Evolutionary conservation across 257 asterid species (phyloP).

Genomic region (Gentiana straminea): DNA sequence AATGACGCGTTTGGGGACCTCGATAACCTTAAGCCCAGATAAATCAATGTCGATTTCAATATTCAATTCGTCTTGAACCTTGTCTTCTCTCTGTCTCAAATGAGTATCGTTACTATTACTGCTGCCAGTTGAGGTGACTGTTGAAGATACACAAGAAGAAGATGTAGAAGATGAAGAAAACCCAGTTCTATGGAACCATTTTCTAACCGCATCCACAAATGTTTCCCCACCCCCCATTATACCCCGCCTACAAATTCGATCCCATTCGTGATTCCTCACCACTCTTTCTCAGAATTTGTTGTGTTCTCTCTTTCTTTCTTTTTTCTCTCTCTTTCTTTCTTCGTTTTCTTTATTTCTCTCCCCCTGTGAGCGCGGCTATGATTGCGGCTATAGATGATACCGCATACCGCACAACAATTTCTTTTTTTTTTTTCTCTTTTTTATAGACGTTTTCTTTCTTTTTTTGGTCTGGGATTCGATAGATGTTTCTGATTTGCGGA

Average conservation of each 20-base stretch:
- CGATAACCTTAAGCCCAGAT: constrained; percentile 50
- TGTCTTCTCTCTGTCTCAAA: constrained; percentile 5
- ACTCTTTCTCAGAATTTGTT: constrained; percentile 24
- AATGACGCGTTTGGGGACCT: constrained; percentile 57
- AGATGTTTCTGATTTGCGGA: too few relatives aligned
- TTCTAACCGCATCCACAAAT: constrained; percentile 89
- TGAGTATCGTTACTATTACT: constrained; percentile 21
- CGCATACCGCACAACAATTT: too few relatives aligned
- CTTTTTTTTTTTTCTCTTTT: too few relatives aligned
- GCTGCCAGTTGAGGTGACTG: constrained; percentile 16
- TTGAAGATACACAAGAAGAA: not conserved
- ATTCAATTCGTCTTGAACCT: constrained; percentile 11
- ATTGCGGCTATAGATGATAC: too few relatives aligned
- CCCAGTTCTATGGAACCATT: constrained; percentile 48
- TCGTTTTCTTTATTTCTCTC: too few relatives aligned
- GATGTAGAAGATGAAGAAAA: constrained; percentile 13
- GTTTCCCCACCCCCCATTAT: constrained; percentile 42
- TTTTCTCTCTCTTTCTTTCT: not conserved
- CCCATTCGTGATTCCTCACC: constrained; percentile 32
- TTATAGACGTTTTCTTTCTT: too few relatives aligned
- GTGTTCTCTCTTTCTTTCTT: constrained; percentile 16
- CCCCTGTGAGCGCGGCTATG: too few relatives aligned
- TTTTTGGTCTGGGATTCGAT: too few relatives aligned
- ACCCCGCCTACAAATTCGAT: constrained; percentile 22
- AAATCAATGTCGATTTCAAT: constrained; percentile 51